phyloP scores from a whole-genome alignment of 2,329 filamentous ascomycete species.

The Exophiala calicioides region DNA sequence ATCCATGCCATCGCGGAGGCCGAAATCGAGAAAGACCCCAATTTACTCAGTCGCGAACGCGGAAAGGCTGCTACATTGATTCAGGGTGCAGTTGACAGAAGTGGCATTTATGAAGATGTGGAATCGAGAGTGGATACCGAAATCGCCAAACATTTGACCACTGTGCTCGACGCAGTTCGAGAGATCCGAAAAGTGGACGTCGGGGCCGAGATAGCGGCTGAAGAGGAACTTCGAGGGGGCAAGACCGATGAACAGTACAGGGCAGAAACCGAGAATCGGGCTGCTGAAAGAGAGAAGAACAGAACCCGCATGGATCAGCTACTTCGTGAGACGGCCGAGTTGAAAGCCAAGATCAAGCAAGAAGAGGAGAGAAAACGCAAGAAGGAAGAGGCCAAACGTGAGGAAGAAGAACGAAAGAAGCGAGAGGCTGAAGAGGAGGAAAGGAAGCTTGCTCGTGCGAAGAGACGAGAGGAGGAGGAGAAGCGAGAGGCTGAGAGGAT shows the following conservation, averaged over 20 bases:
- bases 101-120: conserved; percentile 61
- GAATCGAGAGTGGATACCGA: conserved; percentile 57
- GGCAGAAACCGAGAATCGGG: conserved; percentile 53
- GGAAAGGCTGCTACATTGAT: conserved; percentile 64
- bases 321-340: conserved; percentile 52
- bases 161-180: conserved; percentile 56
- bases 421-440: conserved; percentile 48
- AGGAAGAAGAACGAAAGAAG: conserved; percentile 46
- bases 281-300: conserved; percentile 52
- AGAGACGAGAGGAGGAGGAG: conserved; percentile 55
- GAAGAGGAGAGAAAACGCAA: conserved; percentile 42
- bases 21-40: conserved; percentile 64
- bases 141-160: conserved; percentile 55
- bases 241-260: conserved; percentile 64
- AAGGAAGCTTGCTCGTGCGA: conserved; percentile 52
- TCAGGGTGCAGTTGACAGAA: conserved; percentile 64
- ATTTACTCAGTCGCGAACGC: conserved; percentile 61
- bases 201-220: conserved; percentile 55
- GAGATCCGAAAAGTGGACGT: conserved; percentile 60
- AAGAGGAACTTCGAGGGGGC: conserved; percentile 57
- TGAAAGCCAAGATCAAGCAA: conserved; percentile 48
- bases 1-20: conserved; percentile 58
- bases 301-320: conserved; percentile 50
- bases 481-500: conserved; percentile 55
- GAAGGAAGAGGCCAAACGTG: conserved; percentile 42